Evolutionary conservation across 2,329 filamentous ascomycete species (phyloP).

Genomic region (Exophiala aquamarina): DNA sequence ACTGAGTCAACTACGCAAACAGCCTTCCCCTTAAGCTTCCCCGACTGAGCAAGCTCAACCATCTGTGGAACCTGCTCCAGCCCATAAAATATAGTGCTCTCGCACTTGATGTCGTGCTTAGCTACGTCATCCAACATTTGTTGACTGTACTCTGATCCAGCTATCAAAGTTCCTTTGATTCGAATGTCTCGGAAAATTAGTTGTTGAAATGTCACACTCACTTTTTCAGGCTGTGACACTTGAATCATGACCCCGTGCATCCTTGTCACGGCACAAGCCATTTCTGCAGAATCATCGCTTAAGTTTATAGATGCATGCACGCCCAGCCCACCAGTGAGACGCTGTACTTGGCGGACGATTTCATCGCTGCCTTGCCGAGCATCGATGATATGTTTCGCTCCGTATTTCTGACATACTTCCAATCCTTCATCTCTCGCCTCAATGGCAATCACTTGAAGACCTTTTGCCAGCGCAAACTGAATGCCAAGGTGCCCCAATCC

Average conservation of each 20-base stretch:
- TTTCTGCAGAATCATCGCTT: slow-evolving; percentile 53
- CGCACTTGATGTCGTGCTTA: slow-evolving; percentile 48
- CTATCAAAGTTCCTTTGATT: slow-evolving; percentile 49
- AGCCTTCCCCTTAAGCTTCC: slow-evolving; percentile 55
- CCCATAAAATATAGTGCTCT: slow-evolving; percentile 53
- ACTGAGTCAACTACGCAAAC: slow-evolving; percentile 20
- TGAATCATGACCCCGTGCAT: slow-evolving; percentile 61
- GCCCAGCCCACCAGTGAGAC: slow-evolving; percentile 49
- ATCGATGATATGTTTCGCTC: slow-evolving; percentile 56
- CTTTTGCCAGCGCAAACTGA: slow-evolving; percentile 52
- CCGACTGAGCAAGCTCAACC: slow-evolving; percentile 50
- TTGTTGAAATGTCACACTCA: slow-evolving; percentile 44
- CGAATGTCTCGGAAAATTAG: slow-evolving; percentile 55
- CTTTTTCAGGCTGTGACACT: slow-evolving; percentile 50
- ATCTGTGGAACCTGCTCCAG: slow-evolving; percentile 53
- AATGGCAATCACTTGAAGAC: slow-evolving; percentile 54
- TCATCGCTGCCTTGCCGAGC: slow-evolving; percentile 49
- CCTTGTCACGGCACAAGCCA: slow-evolving; percentile 56
- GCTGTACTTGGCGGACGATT: slow-evolving; percentile 49
- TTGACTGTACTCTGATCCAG: slow-evolving; percentile 43
- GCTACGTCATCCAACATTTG: slow-evolving; percentile 50
- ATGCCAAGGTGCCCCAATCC: slow-evolving; percentile 56
- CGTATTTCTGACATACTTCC: slow-evolving; percentile 45
- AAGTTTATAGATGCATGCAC: slow-evolving; percentile 56
- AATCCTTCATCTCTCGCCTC: slow-evolving; percentile 57